Evolutionary conservation across 257 asterid genomes (phyloP).

Genomic region (Buddleja alternifolia): DNA sequence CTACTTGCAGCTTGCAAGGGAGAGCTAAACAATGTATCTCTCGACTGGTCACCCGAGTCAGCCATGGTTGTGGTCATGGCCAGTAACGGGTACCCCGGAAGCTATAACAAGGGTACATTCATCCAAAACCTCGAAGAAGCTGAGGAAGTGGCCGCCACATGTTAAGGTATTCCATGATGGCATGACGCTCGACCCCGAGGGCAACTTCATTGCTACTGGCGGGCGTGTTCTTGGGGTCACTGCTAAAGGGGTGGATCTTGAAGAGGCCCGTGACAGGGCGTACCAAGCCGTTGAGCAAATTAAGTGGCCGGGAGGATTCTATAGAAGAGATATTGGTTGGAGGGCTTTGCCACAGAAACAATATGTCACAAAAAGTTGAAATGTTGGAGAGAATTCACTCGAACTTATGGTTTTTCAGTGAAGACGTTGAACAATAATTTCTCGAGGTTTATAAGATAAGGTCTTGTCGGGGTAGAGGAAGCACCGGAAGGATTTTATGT

Average conservation of each 20-base stretch:
- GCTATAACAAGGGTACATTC: conserved; percentile 68
- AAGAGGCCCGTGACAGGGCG: conserved; percentile 81
- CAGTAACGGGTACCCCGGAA: conserved; percentile 93
- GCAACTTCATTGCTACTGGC: conserved; percentile 76
- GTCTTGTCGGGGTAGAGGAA: no score
- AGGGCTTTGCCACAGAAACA: conserved; percentile 61
- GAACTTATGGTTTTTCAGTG: no score
- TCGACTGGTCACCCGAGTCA: conserved; percentile 84
- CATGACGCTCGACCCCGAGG: conserved; percentile 62
- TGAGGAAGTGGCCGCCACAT: conserved; percentile 58
- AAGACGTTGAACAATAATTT: no score
- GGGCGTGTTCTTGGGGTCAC: conserved; percentile 96
- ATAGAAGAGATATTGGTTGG: conserved; percentile 90
- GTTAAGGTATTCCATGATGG: conserved; percentile 90
- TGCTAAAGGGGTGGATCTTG: conserved; percentile 73
- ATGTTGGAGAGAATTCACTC: no score
- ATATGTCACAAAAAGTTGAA: conserved; percentile 11
- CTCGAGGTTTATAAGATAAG: no score
- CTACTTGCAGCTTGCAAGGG: conserved; percentile 85
- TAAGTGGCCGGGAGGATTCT: conserved; percentile 77
- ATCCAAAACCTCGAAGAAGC: conserved; percentile 79
- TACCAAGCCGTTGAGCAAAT: conserved; percentile 75
- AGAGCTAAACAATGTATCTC: conserved; percentile 54
- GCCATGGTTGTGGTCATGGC: conserved; percentile 99
- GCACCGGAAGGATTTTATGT: no score